Percentiles rank a stretch among this genome's conserved stretches.
Conservation (phyloP, 2,329 filamentous ascomycete species). For the Monosporascus sp. region DNA sequence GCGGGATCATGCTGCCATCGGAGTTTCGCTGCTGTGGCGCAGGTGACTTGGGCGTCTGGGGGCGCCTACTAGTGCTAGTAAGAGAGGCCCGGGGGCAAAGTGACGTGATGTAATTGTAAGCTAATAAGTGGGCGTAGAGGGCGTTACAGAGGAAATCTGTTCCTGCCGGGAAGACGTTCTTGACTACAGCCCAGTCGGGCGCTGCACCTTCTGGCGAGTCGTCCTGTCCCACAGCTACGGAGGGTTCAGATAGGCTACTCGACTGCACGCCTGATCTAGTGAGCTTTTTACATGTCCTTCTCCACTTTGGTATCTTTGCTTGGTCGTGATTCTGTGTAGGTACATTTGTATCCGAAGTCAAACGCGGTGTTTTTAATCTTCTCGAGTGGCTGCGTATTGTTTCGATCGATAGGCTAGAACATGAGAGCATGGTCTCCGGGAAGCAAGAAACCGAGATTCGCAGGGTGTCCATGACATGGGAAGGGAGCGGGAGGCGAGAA, state of each 20-base stretch:
- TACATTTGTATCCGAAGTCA: constrained; percentile 12
- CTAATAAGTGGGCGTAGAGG: constrained; percentile 53
- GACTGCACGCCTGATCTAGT: too few species aligned
- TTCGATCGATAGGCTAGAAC: constrained; percentile 50
- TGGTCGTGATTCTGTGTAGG: constrained; percentile 9
- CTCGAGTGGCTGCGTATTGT: constrained; percentile 51
- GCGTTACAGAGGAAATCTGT: constrained; percentile 53
- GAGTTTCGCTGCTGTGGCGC: constrained; percentile 11
- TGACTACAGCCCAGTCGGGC: constrained; percentile 39
- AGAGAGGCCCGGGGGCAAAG: constrained; percentile 25
- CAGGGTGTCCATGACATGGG: constrained; percentile 48
- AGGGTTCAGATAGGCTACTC: too few species aligned
- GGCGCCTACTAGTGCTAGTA: constrained; percentile 2
- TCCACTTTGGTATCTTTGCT: constrained; percentile 19
- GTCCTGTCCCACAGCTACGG: neutral
- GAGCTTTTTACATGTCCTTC: constrained; percentile 16
- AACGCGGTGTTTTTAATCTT: constrained; percentile 34
- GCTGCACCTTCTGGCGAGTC: neutral
- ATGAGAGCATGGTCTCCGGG: constrained; percentile 53
- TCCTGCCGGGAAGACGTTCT: constrained; percentile 46
- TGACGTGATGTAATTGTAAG: constrained; percentile 50
- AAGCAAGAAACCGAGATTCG: constrained; percentile 50
- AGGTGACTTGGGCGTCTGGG: constrained; percentile 10
- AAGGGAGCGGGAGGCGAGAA: constrained; percentile 43
- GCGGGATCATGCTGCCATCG: constrained; percentile 19